phyloP scores from a whole-genome alignment of 2,329 filamentous ascomycete genomes.

The Ophiostoma sp. region DNA sequence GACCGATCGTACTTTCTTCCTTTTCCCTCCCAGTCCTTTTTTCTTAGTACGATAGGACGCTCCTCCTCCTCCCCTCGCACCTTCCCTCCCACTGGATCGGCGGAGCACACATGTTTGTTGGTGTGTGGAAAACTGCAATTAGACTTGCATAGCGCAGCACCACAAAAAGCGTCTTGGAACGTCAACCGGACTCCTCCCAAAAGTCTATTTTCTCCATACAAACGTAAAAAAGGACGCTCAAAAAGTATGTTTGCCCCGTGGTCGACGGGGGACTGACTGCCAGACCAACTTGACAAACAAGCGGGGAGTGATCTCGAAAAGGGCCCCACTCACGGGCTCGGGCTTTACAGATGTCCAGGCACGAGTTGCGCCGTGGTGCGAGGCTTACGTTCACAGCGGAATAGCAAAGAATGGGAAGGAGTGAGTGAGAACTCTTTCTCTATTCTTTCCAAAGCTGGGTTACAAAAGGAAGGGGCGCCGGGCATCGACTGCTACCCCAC shows the following conservation, averaged over 20 bases:
- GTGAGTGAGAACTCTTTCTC: neutral
- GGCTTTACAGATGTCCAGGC: conserved; percentile 3
- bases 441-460: neutral
- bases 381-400: conserved; percentile 2
- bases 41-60: neutral
- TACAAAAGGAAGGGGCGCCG: neutral
- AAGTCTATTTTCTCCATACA: neutral
- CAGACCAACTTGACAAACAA: neutral
- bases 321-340: neutral
- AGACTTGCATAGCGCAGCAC: neutral
- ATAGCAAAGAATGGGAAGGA: neutral
- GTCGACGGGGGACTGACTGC: too few species aligned
- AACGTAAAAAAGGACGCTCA: neutral
- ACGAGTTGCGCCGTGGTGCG: neutral
- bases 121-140: neutral
- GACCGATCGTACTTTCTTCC: neutral
- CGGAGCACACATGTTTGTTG: neutral
- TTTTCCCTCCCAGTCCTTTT: neutral
- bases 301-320: neutral
- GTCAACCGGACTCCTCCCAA: neutral
- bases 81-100: neutral
- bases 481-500: neutral
- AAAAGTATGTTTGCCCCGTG: neutral
- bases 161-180: neutral
- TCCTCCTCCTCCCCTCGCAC: neutral